Evolutionary conservation across 805 yeast species (phyloP).

Genomic region (Candida maris): DNA sequence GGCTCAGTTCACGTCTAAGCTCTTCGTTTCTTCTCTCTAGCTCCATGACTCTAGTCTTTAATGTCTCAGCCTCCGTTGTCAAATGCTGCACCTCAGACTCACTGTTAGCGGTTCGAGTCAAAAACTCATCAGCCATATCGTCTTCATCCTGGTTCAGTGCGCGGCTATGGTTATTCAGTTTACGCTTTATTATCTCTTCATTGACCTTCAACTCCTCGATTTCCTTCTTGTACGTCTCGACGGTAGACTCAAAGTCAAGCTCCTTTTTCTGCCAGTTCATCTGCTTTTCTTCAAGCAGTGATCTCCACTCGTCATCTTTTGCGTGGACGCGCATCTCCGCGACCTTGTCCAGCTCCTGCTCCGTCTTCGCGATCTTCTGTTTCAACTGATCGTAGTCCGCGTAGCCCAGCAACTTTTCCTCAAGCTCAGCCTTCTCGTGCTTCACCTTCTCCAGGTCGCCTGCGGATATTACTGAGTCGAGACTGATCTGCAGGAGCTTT

Average conservation of each 20-base stretch:
- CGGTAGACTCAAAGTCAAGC: slow-evolving; percentile 45
- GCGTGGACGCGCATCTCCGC: slow-evolving; percentile 54
- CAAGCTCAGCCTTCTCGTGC: slow-evolving; percentile 46
- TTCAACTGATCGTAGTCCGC: slow-evolving; percentile 81
- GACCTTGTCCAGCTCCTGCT: slow-evolving; percentile 55
- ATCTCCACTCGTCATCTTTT: slow-evolving; percentile 69
- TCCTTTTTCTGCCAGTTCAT: slow-evolving; percentile 63
- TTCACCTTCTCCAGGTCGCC: slow-evolving; percentile 51
- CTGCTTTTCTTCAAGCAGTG: slow-evolving; percentile 69
- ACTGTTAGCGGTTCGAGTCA: slow-evolving; percentile 32
- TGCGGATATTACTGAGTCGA: slow-evolving; percentile 51
- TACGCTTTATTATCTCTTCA: slow-evolving; percentile 62
- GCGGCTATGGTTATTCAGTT: slow-evolving; percentile 45
- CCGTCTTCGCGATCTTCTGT: slow-evolving; percentile 54
- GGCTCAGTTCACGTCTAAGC: slow-evolving; percentile 60
- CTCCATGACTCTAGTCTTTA: slow-evolving; percentile 63
- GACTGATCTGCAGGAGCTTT: slow-evolving; percentile 68
- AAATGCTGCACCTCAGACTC: slow-evolving; percentile 59
- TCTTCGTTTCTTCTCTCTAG: slow-evolving; percentile 77
- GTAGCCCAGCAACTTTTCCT: slow-evolving; percentile 55
- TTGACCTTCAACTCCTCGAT: slow-evolving; percentile 62
- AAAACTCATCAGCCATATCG: slow-evolving; percentile 11
- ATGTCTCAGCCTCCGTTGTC: slow-evolving; percentile 70
- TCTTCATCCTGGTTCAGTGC: slow-evolving; percentile 36
- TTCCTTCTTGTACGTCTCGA: slow-evolving; percentile 49